Evolutionary conservation across 257 asterid species (phyloP), one percentile per base, ranked within the genome.

Genomic region (Scutellaria baicalensis): DNA sequence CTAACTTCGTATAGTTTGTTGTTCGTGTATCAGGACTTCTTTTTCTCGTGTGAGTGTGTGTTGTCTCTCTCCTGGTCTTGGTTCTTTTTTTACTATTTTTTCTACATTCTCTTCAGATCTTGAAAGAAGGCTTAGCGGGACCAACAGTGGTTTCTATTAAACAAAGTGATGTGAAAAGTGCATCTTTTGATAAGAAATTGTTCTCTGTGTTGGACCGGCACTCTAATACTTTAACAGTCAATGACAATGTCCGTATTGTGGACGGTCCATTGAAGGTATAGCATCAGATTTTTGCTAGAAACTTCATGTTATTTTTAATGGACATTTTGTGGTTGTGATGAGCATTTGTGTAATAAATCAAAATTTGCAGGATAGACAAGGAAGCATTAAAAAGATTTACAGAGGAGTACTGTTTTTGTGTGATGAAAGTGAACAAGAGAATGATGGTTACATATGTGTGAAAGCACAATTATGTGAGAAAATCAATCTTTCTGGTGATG

Each of bases 201-300:
- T 91, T 91, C 79, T 82, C 84, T 21, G 97, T 85, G 66, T 75
- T 80, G 78, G 99, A 91, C 75, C 89, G 75, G 59, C 86, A 86
- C 75, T 71, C 78, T 56, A 86, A 86, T 67, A 78, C 79, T 47
- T 75, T 94, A 75, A 88, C 95, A 56, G 80, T 89, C 59, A 85
- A 86, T 83, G 96, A 94, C 65, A 66, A 45, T 42, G 97, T 88
- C 75, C 82, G 78, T 76, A 75, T 91, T 75, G 63, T 86, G 84
- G 95, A 88, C 45, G 97, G 99, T 70, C 90, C 97, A 63, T 59
- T 85, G 70, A 86, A 88, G 99, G 99, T 94, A 63, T 62, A 65
- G 1, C 44, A 9, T 48, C 50, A 75, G 55, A 73, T 75, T 70
- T 61, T 63, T 6, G 14, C 18, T 40, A 9, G 12, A 48, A 40